A percentile compares a stretch with the other conserved stretches of the same genome.
These are phyloP conservation scores for Fusarium caatingaense DNA, from an alignment of 2,329 filamentous ascomycete genomes.

Conservation along the genomic window DNA sequence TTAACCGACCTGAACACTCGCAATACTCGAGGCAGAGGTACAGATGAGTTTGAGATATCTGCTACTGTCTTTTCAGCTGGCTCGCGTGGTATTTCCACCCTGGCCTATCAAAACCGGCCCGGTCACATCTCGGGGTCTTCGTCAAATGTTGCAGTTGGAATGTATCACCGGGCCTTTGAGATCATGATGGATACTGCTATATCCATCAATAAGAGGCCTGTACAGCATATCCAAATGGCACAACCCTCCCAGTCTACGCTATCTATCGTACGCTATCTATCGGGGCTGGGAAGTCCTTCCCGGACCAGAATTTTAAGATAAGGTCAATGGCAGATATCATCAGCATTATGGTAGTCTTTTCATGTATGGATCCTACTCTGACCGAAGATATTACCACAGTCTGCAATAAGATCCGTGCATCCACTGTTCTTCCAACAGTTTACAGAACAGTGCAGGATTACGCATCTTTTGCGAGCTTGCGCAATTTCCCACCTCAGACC, in stretches of 20 bases:
- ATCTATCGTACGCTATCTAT: neutral
- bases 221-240: fast-evolving
- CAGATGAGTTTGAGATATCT: neutral
- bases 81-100: fast-evolving
- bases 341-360: neutral
- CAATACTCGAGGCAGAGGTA: neutral
- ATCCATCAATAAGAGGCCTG: fast-evolving
- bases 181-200: neutral
- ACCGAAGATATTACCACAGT: neutral
- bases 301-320: neutral
- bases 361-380: neutral
- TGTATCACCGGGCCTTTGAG: neutral
- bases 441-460: fast-evolving
- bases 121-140: neutral
- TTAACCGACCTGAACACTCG: neutral
- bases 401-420: neutral
- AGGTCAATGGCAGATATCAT: neutral
- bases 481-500: no score
- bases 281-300: neutral
- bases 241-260: fast-evolving
- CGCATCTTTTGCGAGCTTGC: neutral
- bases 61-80: neutral
- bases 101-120: neutral
- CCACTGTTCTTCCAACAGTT: neutral
- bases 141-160: neutral